These are phyloP conservation scores for Neophaeococcomyces mojaviensis DNA, from an alignment of 2,329 filamentous ascomycete species.

Conservation along the genomic window DNA sequence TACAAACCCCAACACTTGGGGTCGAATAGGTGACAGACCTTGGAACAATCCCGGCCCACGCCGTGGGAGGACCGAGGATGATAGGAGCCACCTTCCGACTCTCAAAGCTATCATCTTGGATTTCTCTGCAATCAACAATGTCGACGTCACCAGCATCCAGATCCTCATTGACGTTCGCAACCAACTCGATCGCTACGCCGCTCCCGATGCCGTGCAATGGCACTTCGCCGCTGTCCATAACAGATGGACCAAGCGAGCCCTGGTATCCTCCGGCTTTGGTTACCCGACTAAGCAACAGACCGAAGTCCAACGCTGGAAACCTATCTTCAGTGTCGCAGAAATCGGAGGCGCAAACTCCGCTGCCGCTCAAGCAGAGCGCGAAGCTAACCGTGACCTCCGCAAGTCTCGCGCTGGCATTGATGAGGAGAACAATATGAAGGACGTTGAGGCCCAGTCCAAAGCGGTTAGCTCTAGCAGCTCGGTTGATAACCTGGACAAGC, in stretches of 20 bases:
- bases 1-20: constrained; percentile 62
- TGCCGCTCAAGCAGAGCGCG: constrained; percentile 58
- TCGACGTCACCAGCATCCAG: constrained; percentile 88
- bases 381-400: constrained; percentile 46
- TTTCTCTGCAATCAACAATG: constrained; percentile 86
- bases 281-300: constrained; percentile 55
- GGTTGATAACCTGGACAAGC: constrained; percentile 36
- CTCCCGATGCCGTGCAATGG: constrained; percentile 82
- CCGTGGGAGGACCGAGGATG: constrained; percentile 44
- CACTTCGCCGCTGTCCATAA: constrained; percentile 92
- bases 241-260: constrained; percentile 86
- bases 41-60: constrained; percentile 90
- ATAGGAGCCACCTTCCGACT: constrained; percentile 51
- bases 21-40: constrained; percentile 66
- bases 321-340: constrained; percentile 91
- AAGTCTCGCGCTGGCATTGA: not conserved
- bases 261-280: constrained; percentile 81
- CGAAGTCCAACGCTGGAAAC: constrained; percentile 68
- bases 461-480: constrained; percentile 23
- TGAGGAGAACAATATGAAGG: constrained; percentile 5
- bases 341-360: constrained; percentile 66
- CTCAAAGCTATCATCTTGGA: constrained; percentile 89
- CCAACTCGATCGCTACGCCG: constrained; percentile 77
- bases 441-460: constrained; percentile 25
- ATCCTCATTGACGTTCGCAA: constrained; percentile 90